Percentiles rank a stretch among this genome's conserved stretches.
phyloP scores from a whole-genome alignment of 2,329 filamentous ascomycete genomes.

The Epichloe aotearoae region DNA sequence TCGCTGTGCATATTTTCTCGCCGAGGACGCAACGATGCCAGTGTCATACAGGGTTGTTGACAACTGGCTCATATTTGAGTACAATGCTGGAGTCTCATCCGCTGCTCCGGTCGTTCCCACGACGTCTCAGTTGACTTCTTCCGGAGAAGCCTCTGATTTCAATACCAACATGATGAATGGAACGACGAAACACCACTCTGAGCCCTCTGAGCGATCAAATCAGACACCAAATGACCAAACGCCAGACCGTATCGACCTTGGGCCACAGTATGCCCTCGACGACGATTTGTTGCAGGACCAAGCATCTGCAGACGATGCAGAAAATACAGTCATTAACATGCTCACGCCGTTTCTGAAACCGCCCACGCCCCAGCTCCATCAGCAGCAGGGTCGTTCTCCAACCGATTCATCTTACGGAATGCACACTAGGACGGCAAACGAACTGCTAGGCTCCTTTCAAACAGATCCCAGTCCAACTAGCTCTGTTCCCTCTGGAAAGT shows the following conservation, averaged over 20 bases:
- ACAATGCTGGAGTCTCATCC: conserved; percentile 9
- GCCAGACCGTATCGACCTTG: not conserved
- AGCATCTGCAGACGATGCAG: conserved; percentile 16
- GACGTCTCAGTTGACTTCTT: not conserved
- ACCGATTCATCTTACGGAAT: conserved; percentile 41
- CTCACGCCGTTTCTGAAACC: conserved; percentile 36
- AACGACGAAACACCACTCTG: not conserved
- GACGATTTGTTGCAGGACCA: not conserved
- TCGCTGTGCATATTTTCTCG: conserved; percentile 34
- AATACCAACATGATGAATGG: not conserved
- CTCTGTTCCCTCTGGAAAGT: conserved; percentile 18
- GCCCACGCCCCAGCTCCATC: conserved; percentile 26
- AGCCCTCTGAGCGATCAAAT: not conserved
- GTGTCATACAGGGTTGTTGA: conserved; percentile 18
- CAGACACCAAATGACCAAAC: not conserved
- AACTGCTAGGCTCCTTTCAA: conserved; percentile 31
- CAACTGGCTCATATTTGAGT: conserved; percentile 20
- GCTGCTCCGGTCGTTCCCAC: not conserved
- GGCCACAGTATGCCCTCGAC: not conserved
- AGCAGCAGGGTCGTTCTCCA: conserved; percentile 16
- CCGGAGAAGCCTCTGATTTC: not conserved
- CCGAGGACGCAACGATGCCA: conserved; percentile 27
- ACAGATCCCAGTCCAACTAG: conserved; percentile 18
- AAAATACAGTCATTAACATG: conserved; percentile 31
- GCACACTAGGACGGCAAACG: conserved; percentile 37